phyloP scores from a whole-genome alignment of 192 early-diverging fungal genomes.

The Kickxella alabastrina region DNA sequence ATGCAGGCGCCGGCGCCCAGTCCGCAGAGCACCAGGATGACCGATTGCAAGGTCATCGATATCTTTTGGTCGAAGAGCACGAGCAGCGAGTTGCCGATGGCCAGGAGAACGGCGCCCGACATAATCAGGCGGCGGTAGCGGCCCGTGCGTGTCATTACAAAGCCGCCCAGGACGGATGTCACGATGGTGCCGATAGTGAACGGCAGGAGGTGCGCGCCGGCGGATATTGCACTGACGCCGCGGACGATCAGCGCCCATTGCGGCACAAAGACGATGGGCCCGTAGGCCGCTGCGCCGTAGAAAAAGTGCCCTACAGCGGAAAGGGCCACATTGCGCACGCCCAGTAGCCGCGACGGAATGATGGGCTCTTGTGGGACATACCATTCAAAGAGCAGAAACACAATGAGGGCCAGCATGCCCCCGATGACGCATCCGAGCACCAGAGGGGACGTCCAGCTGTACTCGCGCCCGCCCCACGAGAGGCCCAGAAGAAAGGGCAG shows the following conservation, averaged over 20 bases:
- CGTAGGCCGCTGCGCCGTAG: constrained; percentile 59
- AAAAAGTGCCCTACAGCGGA: constrained; percentile 62
- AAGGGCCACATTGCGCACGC: constrained; percentile 53
- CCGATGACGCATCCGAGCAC: constrained; percentile 55
- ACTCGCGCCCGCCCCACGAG: constrained; percentile 60
- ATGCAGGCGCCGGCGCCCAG: constrained; percentile 71
- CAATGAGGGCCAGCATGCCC: constrained; percentile 46
- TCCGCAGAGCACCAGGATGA: constrained; percentile 67
- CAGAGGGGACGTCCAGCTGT: constrained; percentile 62
- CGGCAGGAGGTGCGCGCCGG: constrained; percentile 72
- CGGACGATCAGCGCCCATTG: constrained; percentile 81
- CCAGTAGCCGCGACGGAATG: constrained; percentile 58
- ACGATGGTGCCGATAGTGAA: constrained; percentile 71
- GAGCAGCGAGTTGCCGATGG: constrained; percentile 62
- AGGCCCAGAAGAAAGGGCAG: constrained; percentile 56
- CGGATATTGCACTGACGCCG: constrained; percentile 64
- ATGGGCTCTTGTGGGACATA: constrained; percentile 58
- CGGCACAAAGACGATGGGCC: constrained; percentile 72
- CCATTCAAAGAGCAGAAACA: constrained; percentile 62
- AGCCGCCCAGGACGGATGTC: constrained; percentile 62
- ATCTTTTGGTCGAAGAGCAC: constrained; percentile 56
- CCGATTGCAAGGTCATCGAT: constrained; percentile 52
- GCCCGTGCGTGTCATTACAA: constrained; percentile 55
- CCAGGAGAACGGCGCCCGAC: constrained; percentile 59
- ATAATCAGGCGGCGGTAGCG: constrained; percentile 63